Evolutionary conservation across 176 grass and related monocot species (phyloP).

Genomic region (Aegilops speltoides): DNA sequence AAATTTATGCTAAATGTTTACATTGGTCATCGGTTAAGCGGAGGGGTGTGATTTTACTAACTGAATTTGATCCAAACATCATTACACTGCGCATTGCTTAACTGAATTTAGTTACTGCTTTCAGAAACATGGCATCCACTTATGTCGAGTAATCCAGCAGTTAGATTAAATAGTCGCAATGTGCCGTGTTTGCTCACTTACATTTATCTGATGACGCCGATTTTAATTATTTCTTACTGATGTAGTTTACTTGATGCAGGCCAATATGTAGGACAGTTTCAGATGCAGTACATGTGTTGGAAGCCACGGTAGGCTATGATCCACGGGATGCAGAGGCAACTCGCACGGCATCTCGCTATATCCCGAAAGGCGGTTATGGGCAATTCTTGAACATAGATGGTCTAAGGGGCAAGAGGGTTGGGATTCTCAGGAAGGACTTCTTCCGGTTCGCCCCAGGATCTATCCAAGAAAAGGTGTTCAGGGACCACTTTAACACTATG

Average conservation of each 20-base stretch:
- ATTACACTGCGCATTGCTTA: neutral
- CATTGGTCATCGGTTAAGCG: neutral
- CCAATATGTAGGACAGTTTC: constrained; percentile 77
- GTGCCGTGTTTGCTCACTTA: neutral
- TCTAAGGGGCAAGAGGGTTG: constrained; percentile 63
- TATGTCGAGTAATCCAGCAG: neutral
- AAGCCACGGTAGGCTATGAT: constrained; percentile 75
- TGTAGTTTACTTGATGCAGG: constrained; percentile 25
- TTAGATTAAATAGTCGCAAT: neutral
- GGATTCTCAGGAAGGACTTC: constrained; percentile 65
- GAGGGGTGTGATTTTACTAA: neutral
- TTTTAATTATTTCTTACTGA: neutral
- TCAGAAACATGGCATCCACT: neutral
- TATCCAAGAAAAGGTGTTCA: constrained; percentile 51
- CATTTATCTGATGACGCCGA: neutral
- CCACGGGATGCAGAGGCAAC: constrained; percentile 52
- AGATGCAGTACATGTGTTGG: constrained; percentile 70
- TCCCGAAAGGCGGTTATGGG: constrained; percentile 64
- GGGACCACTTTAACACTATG: constrained; percentile 62
- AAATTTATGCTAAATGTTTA: neutral
- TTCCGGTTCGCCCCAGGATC: constrained; percentile 44
- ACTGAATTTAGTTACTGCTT: neutral
- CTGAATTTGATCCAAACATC: neutral
- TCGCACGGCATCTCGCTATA: constrained; percentile 46
- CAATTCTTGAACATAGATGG: constrained; percentile 67